Base-by-base conservation (phyloP, 2,329 filamentous ascomycete genomes). In the Paecilomyces dactylethromorphus region DNA sequence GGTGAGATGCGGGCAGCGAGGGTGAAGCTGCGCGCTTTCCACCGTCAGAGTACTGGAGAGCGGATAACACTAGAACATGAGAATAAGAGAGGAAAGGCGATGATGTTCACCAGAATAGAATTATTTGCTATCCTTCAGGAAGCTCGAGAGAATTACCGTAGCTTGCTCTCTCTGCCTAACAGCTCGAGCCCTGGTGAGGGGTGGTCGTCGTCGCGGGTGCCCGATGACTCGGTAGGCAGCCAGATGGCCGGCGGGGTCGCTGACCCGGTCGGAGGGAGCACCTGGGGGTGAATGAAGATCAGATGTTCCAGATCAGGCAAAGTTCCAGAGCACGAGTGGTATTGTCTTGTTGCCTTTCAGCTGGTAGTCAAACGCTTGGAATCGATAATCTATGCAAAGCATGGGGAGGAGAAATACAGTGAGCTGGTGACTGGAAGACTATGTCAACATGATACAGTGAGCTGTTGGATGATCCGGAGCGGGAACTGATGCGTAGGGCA, bases 401-500 rank as follows among this genome's bases (percentile, higher is more conserved):
- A 18, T 18, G 39, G 39, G 18, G 39, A 45, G 39, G 15, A 15
- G 39, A n/a, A 45, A 45, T 52, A 24, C 50, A 29, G 3, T 29
- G 26, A 52, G 26, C 50, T 24, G 50, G 22, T 52, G 50, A 29
- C 50, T 50, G 31, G 57, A 58, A 49, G 56, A 60, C 53, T 56
- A 54, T 35, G 58, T 52, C 56, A 60, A 53, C 45, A 54, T 45
- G 58, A 55, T 51, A 54, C 53, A 18, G 32, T 35, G 24, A 29
- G 45, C 6, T 45, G 3, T 29, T 45, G 39, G 54, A 52, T 53
- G 32, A 50, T 29, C 26, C 31, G 50, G 49, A 53, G 10, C 39
- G 50, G 59, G 57, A 52, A 59, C 57, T 57, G 22, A 26, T 29
- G 45, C 33, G 57, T 54, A 57, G 57, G 59, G 59, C 59, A 58